Evolutionary conservation across 345 rosid genomes (phyloP), one percentile per base, ranked within the genome.

Genomic region (Gossypioides kirkii): DNA sequence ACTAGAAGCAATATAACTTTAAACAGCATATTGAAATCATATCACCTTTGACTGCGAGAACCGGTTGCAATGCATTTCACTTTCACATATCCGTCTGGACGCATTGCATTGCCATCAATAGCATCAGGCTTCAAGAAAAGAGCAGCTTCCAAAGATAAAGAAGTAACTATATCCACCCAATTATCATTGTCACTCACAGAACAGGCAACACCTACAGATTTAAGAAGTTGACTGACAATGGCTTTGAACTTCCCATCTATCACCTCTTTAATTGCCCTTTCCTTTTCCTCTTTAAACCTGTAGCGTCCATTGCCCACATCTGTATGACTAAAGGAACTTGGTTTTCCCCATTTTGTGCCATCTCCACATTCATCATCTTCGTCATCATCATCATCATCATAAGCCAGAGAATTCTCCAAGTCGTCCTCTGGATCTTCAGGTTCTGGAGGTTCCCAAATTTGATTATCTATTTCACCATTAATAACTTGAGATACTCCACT

Each of bases 21-120:
- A 23, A 20, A 66, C 18, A 8, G 1, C 49, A 41, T 38, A 41
- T 23, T n/a, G 46, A 73, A 32, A 36, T 38, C 23, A 63, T 76
- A 59, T 75, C 70, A 95, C 99, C 99, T 95, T 61, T 91, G 87
- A 41, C 56, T 74, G 43, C 86, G 86, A 73, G 82, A 78, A 70
- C 97, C 99, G 79, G 88, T 84, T 66, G 93, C 98, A 77, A 95
- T 84, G 88, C 99, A 95, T 82, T 95, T 95, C 71, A 95, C 90
- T 86, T 95, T 95, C 69, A 95, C 87, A 80, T 81, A 85, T 59
- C 79, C 85, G 78, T 83, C 76, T 1, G 83, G 91, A 80, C 86
- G 91, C 79, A 84, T 73, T 53, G 81, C 75, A 78, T 88, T 90
- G 42, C 91, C 91, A 52, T 83, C 84, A 65, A 83, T 72, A 49